Evolutionary conservation across 2,329 filamentous ascomycete species (phyloP).

Genomic region (Colletotrichum zoysiae): DNA sequence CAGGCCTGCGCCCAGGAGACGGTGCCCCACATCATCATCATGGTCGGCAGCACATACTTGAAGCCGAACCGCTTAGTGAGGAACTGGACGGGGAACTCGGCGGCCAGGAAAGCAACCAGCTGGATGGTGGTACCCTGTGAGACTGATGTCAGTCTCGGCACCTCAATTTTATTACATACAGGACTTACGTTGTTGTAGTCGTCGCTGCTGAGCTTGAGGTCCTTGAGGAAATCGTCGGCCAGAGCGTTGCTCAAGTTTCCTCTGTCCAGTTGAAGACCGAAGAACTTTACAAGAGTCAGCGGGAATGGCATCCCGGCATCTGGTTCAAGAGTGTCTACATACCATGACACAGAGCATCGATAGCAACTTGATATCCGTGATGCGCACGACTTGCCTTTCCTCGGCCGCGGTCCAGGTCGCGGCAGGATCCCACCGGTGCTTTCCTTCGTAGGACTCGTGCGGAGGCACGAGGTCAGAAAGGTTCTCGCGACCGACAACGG

Average conservation of each 20-base stretch:
- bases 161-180: not conserved
- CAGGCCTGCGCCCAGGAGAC: constrained; percentile 45
- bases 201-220: constrained; percentile 60
- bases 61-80: constrained; percentile 64
- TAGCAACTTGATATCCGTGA: constrained; percentile 65
- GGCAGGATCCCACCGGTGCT: constrained; percentile 69
- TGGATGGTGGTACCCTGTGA: constrained; percentile 65
- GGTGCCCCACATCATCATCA: constrained; percentile 45
- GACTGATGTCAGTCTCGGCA: constrained; percentile 9
- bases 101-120: constrained; percentile 65
- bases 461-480: constrained; percentile 54
- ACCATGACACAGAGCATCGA: constrained; percentile 50
- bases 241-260: constrained; percentile 73
- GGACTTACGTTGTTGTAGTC: constrained; percentile 66
- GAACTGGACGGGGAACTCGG: constrained; percentile 72
- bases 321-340: constrained; percentile 49
- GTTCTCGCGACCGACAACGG: constrained; percentile 54
- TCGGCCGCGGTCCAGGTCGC: constrained; percentile 69
- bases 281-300: constrained; percentile 57
- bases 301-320: not conserved
- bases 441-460: constrained; percentile 68
- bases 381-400: constrained; percentile 64
- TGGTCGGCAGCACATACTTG: constrained; percentile 49
- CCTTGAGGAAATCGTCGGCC: constrained; percentile 71
- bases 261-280: constrained; percentile 73